phyloP scores from a whole-genome alignment of 139 green algal genomes.

The Ostreobium quekettii region DNA sequence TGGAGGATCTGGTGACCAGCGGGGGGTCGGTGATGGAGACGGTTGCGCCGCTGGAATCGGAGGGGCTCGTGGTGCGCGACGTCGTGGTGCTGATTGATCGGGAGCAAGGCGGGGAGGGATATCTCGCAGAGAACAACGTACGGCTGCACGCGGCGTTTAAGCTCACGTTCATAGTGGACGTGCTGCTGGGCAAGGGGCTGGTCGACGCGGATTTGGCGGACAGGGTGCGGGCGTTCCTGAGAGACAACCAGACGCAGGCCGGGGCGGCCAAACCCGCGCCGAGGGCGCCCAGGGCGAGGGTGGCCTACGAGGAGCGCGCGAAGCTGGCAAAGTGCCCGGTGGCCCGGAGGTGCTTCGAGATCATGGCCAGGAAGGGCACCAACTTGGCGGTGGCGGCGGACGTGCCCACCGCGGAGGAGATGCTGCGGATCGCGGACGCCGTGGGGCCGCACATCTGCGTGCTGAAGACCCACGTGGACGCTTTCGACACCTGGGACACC shows the following conservation, averaged over 20 bases:
- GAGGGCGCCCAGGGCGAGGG: conserved; percentile 33
- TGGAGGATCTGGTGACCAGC: conserved; percentile 96
- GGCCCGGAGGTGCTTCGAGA: conserved; percentile 15
- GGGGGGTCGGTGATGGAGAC: conserved; percentile 95
- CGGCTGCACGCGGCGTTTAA: conserved; percentile 72
- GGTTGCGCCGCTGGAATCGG: conserved; percentile 75
- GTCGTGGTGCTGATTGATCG: conserved; percentile 97
- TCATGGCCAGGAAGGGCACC: conserved; percentile 67
- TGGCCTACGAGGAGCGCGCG: conserved; percentile 72
- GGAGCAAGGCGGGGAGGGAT: conserved; percentile 83
- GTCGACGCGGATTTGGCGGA: conserved; percentile 42
- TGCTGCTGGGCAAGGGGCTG: conserved; percentile 28
- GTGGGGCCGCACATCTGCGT: conserved; percentile 91
- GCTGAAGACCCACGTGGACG: conserved; percentile 98
- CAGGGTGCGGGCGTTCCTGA: conserved; percentile 74
- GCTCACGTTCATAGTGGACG: conserved; percentile 56
- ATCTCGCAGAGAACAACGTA: conserved; percentile 64
- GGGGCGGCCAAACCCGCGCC: conserved; percentile 33
- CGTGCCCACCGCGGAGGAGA: conserved; percentile 75
- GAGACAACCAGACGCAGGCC: conserved; percentile 78
- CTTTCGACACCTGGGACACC: conserved; percentile 63
- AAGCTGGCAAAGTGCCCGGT: conserved; percentile 24
- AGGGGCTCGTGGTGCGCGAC: conserved; percentile 60
- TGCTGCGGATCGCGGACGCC: conserved; percentile 84
- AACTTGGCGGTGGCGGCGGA: conserved; percentile 97